These are phyloP conservation scores for Xylaria arbuscula DNA, from an alignment of 2,329 filamentous ascomycete species.

Conservation along the genomic window DNA sequence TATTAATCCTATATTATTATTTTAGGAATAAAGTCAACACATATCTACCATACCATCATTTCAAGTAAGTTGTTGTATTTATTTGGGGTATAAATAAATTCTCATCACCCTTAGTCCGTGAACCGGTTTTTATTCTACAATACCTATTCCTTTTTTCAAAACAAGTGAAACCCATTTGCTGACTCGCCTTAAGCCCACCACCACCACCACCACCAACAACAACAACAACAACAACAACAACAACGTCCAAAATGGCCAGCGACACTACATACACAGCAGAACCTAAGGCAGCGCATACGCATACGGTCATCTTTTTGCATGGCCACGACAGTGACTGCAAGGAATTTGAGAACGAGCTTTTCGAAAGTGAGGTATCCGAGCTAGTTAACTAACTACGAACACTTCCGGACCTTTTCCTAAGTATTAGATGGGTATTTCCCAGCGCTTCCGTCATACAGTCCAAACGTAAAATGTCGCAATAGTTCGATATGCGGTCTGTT, in stretches of 20 bases:
- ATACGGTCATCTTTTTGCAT: conserved; percentile 61
- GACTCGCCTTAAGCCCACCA: no score
- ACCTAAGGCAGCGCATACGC: conserved; percentile 55
- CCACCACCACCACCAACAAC: no score
- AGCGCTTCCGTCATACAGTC: conserved; percentile 37
- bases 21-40: no score
- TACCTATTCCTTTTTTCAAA: no score
- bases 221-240: not conserved
- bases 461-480: conserved; percentile 43
- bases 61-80: no score
- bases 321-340: conserved; percentile 54
- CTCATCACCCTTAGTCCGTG: no score
- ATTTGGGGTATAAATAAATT: no score
- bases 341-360: conserved; percentile 56
- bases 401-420: conserved; percentile 42
- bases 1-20: no score
- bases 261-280: conserved; percentile 43
- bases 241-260: conserved; percentile 18
- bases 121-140: no score
- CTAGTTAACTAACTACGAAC: conserved; percentile 38
- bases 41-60: no score
- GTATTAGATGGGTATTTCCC: conserved; percentile 50
- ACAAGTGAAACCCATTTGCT: no score
- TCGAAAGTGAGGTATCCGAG: conserved; percentile 51
- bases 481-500: conserved; percentile 62